Percentiles rank a stretch among this genome's conserved stretches.
Conservation (phyloP, 1,284 basidiomycete genomes). For the Leccinum subrobustum region DNA sequence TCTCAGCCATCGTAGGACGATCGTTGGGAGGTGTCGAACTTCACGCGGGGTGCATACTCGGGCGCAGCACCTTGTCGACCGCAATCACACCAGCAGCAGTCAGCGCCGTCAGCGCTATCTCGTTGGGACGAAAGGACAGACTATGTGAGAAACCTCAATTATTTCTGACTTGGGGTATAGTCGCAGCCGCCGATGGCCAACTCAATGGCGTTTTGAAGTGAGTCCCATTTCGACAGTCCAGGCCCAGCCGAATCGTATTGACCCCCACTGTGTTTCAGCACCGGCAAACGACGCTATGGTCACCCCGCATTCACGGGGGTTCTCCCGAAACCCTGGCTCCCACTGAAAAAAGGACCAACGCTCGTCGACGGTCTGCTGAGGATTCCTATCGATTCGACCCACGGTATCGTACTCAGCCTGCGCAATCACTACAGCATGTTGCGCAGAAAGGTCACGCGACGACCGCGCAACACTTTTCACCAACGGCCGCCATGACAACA, state of each 20-base stretch:
- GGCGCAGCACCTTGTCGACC: too few species aligned
- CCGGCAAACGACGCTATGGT: conserved; percentile 84
- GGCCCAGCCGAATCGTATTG: neutral
- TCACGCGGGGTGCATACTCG: too few species aligned
- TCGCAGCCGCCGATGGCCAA: conserved; percentile 94
- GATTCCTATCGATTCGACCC: conserved; percentile 40
- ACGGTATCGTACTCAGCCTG: conserved; percentile 74
- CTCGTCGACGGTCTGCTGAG: conserved; percentile 44
- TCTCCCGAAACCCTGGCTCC: conserved; percentile 89
- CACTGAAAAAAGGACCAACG: conserved; percentile 75
- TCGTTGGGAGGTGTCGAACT: too few species aligned
- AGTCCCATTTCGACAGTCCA: conserved; percentile 25
- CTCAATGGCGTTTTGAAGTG: conserved; percentile 85
- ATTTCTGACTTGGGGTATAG: conserved; percentile 36
- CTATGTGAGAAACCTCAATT: conserved; percentile 55
- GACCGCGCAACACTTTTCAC: conserved; percentile 10
- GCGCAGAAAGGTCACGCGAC: conserved; percentile 35
- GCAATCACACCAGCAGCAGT: too few species aligned
- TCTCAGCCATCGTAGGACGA: too few species aligned
- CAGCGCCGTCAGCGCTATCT: too few species aligned
- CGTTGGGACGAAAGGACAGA: conserved; percentile 76
- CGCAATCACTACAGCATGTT: conserved; percentile 61
- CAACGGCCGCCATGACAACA: conserved; percentile 14
- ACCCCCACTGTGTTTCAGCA: conserved; percentile 43
- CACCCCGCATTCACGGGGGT: conserved; percentile 91